Percentiles rank a stretch among this genome's conserved stretches.
Conservation (phyloP, 192 early-diverging fungal species). For the Physocladia obscura region DNA sequence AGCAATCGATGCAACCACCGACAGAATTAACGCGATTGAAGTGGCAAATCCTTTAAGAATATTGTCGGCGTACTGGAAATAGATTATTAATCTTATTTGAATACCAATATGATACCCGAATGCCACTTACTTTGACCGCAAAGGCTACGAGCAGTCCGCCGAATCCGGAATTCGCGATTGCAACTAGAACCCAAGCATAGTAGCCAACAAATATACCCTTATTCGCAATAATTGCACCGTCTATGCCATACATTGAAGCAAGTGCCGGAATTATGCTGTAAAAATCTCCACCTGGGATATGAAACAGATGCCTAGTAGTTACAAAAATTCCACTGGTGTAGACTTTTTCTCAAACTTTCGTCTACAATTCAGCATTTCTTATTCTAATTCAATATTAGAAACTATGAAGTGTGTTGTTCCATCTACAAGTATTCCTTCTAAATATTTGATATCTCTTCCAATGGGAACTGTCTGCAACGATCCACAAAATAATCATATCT, state of each 20-base stretch:
- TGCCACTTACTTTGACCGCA: conserved; percentile 90
- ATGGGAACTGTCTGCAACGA: no score
- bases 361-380: no score
- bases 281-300: no score
- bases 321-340: no score
- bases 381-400: no score
- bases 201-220: conserved; percentile 94
- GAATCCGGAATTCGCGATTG: conserved; percentile 84
- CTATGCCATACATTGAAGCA: conserved; percentile 79
- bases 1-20: conserved; percentile 77
- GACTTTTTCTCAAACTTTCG: no score
- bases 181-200: conserved; percentile 72
- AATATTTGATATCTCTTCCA: no score
- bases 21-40: conserved; percentile 91
- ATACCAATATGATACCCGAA: not conserved
- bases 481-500: no score
- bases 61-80: conserved; percentile 83
- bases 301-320: no score
- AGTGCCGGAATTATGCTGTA: conserved; percentile 70
- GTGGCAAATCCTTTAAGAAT: conserved; percentile 99
- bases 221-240: conserved; percentile 64
- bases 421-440: no score
- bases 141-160: conserved; percentile 94
- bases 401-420: no score
- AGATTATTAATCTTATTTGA: not conserved